Evolutionary conservation across 2,329 filamentous ascomycete genomes (phyloP).

Genomic region (Exophiala viscosa): DNA sequence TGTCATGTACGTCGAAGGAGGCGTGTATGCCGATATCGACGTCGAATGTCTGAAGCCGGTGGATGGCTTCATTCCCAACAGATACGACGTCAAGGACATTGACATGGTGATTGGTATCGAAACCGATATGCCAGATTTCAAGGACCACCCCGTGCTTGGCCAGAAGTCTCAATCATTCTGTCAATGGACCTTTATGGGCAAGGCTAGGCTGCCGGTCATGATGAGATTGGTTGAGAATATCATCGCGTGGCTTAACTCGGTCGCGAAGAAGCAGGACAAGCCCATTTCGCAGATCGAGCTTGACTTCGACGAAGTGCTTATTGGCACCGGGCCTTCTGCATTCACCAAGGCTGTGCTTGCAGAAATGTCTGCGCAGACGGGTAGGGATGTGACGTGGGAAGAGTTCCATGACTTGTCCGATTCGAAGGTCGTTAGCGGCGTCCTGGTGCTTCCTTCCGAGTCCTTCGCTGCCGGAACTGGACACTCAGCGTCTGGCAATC

Average conservation of each 20-base stretch:
- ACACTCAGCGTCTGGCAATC: slow-evolving; percentile 68
- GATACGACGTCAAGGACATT: slow-evolving; percentile 59
- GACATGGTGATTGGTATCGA: slow-evolving; percentile 69
- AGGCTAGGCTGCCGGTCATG: slow-evolving; percentile 65
- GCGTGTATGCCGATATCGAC: slow-evolving; percentile 57
- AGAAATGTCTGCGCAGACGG: slow-evolving; percentile 55
- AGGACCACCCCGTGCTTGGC: slow-evolving; percentile 61
- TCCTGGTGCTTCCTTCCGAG: slow-evolving; percentile 66
- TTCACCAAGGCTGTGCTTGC: slow-evolving; percentile 63
- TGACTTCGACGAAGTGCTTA: slow-evolving; percentile 69
- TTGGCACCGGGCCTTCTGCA: slow-evolving; percentile 66
- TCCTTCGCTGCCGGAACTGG: slow-evolving; percentile 71
- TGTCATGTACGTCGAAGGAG: slow-evolving; percentile 63
- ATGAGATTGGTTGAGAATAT: slow-evolving; percentile 65
- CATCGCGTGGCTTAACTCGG: slow-evolving; percentile 59
- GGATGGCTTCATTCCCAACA: slow-evolving; percentile 57
- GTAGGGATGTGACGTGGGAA: slow-evolving; percentile 56
- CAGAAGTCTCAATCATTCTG: slow-evolving; percentile 67
- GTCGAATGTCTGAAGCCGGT: slow-evolving; percentile 55
- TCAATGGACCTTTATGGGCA: slow-evolving; percentile 71
- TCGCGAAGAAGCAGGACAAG: slow-evolving; percentile 57
- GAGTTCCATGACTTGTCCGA: slow-evolving; percentile 63
- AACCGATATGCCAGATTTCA: slow-evolving; percentile 65
- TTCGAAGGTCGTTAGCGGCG: slow-evolving; percentile 60
- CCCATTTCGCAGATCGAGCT: slow-evolving; percentile 59